These are phyloP conservation scores for Neoboletus subvelutipes DNA, from an alignment of 768 basidiomycete genomes.

Conservation along the genomic window DNA sequence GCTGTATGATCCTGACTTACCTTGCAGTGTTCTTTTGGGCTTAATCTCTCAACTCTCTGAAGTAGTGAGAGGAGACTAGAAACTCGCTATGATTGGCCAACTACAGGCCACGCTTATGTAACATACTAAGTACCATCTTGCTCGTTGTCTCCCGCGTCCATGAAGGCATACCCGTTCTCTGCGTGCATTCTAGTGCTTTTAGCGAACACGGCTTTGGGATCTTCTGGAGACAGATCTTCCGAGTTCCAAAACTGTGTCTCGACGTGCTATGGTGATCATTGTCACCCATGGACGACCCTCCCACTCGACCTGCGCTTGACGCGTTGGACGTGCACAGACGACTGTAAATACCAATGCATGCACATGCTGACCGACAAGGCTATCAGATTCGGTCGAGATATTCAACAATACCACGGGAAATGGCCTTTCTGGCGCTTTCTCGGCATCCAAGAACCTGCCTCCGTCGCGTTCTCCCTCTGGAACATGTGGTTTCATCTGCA, in stretches of 20 bases:
- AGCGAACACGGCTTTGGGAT: conserved; percentile 11
- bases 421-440: conserved; percentile 91
- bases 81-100: too few species aligned
- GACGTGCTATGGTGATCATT: conserved; percentile 31
- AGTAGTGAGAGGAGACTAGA: not conserved
- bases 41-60: not conserved
- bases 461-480: conserved; percentile 83
- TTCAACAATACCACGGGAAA: conserved; percentile 91
- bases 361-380: conserved; percentile 68
- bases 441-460: conserved; percentile 95
- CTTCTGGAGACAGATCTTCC: conserved; percentile 36
- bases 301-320: conserved; percentile 63
- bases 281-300: conserved; percentile 37
- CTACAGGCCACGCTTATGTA: conserved; percentile 18
- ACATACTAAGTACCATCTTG: too few species aligned
- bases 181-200: conserved; percentile 18
- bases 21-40: not conserved
- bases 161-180: conserved; percentile 16
- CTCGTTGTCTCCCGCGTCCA: conserved; percentile 1
- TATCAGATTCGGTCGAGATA: conserved; percentile 36
- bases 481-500: conserved; percentile 76
- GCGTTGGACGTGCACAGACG: conserved; percentile 83
- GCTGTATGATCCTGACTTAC: not conserved
- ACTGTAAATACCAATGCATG: conserved; percentile 91
- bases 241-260: conserved; percentile 40